Base-by-base conservation (phyloP, 2,329 filamentous ascomycete genomes). In the Beauveria brongniartii region DNA sequence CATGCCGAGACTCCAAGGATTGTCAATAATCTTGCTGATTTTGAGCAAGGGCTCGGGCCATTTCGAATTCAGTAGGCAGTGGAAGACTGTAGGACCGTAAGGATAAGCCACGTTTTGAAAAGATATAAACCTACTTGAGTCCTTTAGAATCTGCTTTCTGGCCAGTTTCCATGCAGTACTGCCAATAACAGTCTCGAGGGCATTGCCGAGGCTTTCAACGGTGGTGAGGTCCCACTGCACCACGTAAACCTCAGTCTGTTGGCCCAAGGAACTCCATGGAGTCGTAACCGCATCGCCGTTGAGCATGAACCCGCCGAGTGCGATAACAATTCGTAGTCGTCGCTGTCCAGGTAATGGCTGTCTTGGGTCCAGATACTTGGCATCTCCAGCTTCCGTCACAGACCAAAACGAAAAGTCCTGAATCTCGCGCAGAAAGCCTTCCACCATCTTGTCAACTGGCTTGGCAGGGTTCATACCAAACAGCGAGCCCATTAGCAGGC, bases 401-500 rank as follows among this genome's bases (percentile, higher is more conserved):
- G 91, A 90, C 12, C 96, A 74, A 67, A 97, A 90, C 0, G 85
- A 91, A 72, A 97, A 96, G 69, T 97, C 92, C 67, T 91, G 86
- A 18, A 97, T 87, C 65, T 96, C 91, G 66, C 86, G 86, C 12
- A 89, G 83, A 71, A 95, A 96, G n/a, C 87, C 81, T 65, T 96
- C 91, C 80, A 97, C 89, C 80, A 92, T 91, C 71, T 92, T 88
- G 57, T 87, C 85, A 0, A 89, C 90, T 80, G 96, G 92, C 41
- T 87, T 84, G 1, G 88, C 86, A 48, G 90, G 90, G 70, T 95
- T 96, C n/a, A 94, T 90, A 9, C 94, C 94, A 69, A 97, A 97
- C 44, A 97, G 77, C 43, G 89, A 85, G 18, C 92, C 93, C 34
- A 96, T 88, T 47, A 92, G 78, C 18, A 94, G 82, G 5, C 87